phyloP scores from a whole-genome alignment of 2,329 filamentous ascomycete genomes.

The Paracoccidioides lutzii region DNA sequence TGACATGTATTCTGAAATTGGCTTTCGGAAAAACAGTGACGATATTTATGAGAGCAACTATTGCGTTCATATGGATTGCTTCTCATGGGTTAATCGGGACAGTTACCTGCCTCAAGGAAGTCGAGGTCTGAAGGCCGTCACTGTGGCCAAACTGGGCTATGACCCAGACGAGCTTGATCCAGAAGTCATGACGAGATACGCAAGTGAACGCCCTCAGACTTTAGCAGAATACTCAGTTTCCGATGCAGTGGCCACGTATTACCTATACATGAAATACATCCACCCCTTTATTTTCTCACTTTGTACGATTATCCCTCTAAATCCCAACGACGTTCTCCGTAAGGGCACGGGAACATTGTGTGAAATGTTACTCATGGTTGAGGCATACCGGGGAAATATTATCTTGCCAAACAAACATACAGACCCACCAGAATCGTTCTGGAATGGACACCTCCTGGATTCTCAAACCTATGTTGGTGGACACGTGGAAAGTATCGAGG shows the following conservation, averaged over 20 bases:
- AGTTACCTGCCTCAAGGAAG: constrained; percentile 95
- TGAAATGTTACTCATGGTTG: constrained; percentile 98
- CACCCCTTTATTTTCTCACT: constrained; percentile 98
- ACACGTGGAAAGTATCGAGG: constrained; percentile 98
- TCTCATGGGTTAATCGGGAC: constrained; percentile 97
- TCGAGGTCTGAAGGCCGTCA: constrained; percentile 92
- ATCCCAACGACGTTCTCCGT: constrained; percentile 79
- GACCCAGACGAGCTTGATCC: constrained; percentile 96
- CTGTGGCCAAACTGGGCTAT: constrained; percentile 93
- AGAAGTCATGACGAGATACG: constrained; percentile 86
- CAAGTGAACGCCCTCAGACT: constrained; percentile 79
- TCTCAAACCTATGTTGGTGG: constrained; percentile 97
- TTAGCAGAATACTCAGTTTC: constrained; percentile 97
- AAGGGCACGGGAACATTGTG: constrained; percentile 98
- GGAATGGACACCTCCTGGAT: constrained; percentile 89
- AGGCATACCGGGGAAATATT: constrained; percentile 85
- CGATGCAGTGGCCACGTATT: constrained; percentile 96
- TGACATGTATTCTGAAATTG: constrained; percentile 98
- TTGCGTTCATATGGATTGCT: constrained; percentile 97
- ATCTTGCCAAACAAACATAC: constrained; percentile 93
- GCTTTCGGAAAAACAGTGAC: constrained; percentile 87
- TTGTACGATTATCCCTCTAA: constrained; percentile 88
- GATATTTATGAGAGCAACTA: constrained; percentile 95
- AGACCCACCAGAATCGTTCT: constrained; percentile 81
- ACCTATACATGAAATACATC: constrained; percentile 99